Percentiles rank a stretch among this genome's conserved stretches.
Conservation (phyloP, 805 yeast species). For the Candida mattraensis region DNA sequence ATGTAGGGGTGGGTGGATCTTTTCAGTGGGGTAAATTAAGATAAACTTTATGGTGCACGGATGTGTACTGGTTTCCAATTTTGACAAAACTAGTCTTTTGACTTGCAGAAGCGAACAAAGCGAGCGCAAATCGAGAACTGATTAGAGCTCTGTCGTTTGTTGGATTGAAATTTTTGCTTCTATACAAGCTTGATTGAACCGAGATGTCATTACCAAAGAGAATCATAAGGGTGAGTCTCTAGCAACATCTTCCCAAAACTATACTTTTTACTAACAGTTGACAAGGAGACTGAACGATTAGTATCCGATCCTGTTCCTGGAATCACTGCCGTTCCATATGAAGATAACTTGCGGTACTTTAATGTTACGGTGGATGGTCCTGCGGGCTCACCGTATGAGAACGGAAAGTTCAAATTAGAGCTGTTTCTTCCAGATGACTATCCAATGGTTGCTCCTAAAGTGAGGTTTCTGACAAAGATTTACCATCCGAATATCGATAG, state of each 20-base stretch:
- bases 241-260: background rate
- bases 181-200: too few relatives aligned
- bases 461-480: slow-evolving; percentile 87
- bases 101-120: too few relatives aligned
- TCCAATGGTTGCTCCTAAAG: slow-evolving; percentile 98
- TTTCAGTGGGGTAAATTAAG: too few relatives aligned
- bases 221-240: slow-evolving; percentile 71
- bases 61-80: too few relatives aligned
- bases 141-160: too few relatives aligned
- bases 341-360: slow-evolving; percentile 89
- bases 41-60: too few relatives aligned
- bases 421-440: slow-evolving; percentile 93
- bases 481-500: slow-evolving; percentile 97
- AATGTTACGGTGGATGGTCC: slow-evolving; percentile 94
- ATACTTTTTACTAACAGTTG: slow-evolving; percentile 1
- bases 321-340: slow-evolving; percentile 89
- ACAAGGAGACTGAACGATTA: slow-evolving; percentile 84
- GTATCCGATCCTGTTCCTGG: slow-evolving; percentile 97
- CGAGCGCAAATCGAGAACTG: too few relatives aligned
- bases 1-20: too few relatives aligned
- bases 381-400: slow-evolving; percentile 83
- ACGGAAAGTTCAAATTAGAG: slow-evolving; percentile 78
- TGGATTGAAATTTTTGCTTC: too few relatives aligned
- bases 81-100: too few relatives aligned
- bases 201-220: slow-evolving; percentile 86